Evolutionary conservation across 1,139 yeast genomes (phyloP).

Genomic region (Zygosaccharomyces pseudobailii): DNA sequence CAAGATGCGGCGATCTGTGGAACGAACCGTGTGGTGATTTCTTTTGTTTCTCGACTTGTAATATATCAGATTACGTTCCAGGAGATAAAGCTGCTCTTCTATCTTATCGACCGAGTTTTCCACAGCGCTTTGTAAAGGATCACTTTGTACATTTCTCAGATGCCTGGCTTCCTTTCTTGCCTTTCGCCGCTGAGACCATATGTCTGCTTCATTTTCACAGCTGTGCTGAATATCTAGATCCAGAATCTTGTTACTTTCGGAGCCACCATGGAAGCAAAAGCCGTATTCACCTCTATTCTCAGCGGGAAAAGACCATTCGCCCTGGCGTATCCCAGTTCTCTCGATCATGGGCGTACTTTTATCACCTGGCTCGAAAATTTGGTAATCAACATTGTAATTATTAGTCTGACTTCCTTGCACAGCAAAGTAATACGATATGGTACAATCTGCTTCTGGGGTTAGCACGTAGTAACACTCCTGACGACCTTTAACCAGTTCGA

Average conservation of each 20-base stretch:
- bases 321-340: slow-evolving; percentile 72
- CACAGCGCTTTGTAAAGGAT: slow-evolving; percentile 53
- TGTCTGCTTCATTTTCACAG: slow-evolving; percentile 46
- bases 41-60: slow-evolving; percentile 90
- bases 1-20: slow-evolving; percentile 82
- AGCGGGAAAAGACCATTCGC: slow-evolving; percentile 75
- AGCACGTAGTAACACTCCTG: slow-evolving; percentile 72
- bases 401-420: slow-evolving; percentile 82
- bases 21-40: slow-evolving; percentile 85
- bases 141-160: slow-evolving; percentile 12
- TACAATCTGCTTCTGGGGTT: slow-evolving; percentile 59
- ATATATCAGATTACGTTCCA: slow-evolving; percentile 66
- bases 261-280: slow-evolving; percentile 83
- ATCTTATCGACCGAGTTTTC: slow-evolving; percentile 51
- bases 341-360: slow-evolving; percentile 44
- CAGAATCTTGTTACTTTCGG: slow-evolving; percentile 84
- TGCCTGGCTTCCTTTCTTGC: slow-evolving; percentile 24
- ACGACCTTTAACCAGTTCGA: slow-evolving; percentile 73
- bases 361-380: slow-evolving; percentile 64
- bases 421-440: slow-evolving; percentile 79
- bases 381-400: slow-evolving; percentile 72
- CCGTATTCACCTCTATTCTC: slow-evolving; percentile 77
- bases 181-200: slow-evolving; percentile 63
- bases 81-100: slow-evolving; percentile 60
- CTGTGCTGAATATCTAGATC: slow-evolving; percentile 69